Percentiles rank a stretch among this genome's conserved stretches.
Conservation (phyloP, 169 alveolate genomes). For the Plasmodium fragile region DNA sequence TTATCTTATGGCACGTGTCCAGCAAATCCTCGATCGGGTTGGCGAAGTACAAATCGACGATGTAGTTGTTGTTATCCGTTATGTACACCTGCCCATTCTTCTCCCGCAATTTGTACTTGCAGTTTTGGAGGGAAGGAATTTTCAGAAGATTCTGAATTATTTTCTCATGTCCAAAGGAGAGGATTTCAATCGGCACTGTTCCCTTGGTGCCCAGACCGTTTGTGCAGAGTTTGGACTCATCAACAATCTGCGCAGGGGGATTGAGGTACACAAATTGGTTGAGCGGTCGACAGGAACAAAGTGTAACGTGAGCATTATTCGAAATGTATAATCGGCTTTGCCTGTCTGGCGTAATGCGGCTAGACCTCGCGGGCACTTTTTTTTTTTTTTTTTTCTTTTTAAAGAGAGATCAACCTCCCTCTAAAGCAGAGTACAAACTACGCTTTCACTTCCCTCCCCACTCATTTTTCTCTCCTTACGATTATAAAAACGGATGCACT, state of each 20-base stretch:
- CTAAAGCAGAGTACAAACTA: background rate
- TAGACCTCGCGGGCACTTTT: background rate
- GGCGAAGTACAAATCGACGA: conserved; percentile 81
- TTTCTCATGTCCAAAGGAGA: conserved; percentile 78
- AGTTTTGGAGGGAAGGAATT: conserved; percentile 15
- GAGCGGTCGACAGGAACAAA: too few relatives aligned
- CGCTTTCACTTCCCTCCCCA: background rate
- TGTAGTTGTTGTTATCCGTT: conserved; percentile 82
- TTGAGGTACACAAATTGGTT: too few relatives aligned
- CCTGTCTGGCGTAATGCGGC: background rate
- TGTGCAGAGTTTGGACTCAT: conserved; percentile 76
- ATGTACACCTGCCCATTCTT: conserved; percentile 79
- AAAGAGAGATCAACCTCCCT: background rate
- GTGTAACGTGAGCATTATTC: too few relatives aligned
- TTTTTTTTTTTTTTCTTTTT: too few relatives aligned
- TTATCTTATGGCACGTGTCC: conserved; percentile 75
- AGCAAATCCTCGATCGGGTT: conserved; percentile 65
- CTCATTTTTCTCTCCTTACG: conserved; percentile 20
- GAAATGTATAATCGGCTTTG: background rate
- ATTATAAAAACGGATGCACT: conserved; percentile 81
- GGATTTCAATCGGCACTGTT: conserved; percentile 83
- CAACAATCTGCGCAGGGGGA: conserved; percentile 77
- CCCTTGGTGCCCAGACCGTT: conserved; percentile 79
- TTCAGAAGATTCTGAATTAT: conserved; percentile 67
- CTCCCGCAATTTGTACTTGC: conserved; percentile 77